phyloP scores from a whole-genome alignment of 495 filamentous ascomycete species.

The Neurospora sp. region DNA sequence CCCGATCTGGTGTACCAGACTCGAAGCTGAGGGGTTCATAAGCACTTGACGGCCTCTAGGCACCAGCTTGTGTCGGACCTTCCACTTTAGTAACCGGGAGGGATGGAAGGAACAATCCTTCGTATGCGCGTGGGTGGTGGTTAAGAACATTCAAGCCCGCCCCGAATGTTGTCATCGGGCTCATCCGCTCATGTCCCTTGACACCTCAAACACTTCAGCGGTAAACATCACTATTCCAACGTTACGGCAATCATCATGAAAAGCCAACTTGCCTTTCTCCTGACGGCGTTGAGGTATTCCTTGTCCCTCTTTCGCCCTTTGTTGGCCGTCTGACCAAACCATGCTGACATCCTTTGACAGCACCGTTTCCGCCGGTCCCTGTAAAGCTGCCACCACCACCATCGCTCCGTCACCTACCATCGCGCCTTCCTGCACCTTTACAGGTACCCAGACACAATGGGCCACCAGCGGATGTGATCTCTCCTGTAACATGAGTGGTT shows the following conservation, averaged over 20 bases:
- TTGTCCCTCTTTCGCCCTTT: too few species aligned
- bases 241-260: not conserved
- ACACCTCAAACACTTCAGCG: not conserved
- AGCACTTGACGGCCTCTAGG: not conserved
- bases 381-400: not conserved
- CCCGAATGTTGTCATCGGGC: not conserved
- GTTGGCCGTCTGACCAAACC: too few species aligned
- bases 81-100: not conserved
- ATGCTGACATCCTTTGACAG: not conserved
- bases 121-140: not conserved
- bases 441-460: slow-evolving; percentile 3
- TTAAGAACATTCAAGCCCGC: not conserved
- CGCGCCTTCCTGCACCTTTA: slow-evolving; percentile 5
- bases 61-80: not conserved
- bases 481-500: not conserved
- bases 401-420: not conserved
- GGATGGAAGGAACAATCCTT: not conserved
- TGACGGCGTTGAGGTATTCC: not conserved
- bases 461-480: slow-evolving; percentile 6
- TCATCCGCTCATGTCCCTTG: not conserved
- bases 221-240: not conserved
- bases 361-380: not conserved
- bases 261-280: not conserved
- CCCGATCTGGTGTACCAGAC: not conserved
- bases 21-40: not conserved